phyloP scores from a whole-genome alignment of 176 grass and related monocot species.

The Raddia distichophylla region DNA sequence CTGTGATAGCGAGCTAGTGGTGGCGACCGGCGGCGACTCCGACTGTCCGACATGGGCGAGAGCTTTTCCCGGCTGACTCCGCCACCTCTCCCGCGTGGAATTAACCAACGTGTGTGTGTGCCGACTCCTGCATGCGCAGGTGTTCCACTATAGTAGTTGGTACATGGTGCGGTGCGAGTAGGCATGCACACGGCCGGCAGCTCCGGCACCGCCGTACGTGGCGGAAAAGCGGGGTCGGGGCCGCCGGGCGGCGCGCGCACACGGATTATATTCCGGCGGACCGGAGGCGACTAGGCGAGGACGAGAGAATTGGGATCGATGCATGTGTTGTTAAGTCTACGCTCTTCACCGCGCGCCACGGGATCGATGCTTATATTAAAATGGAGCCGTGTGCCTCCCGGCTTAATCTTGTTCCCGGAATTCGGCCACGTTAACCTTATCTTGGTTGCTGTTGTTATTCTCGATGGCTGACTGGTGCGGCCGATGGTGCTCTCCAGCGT shows the following conservation, averaged over 20 bases:
- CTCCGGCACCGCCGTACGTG: neutral
- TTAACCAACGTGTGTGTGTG: neutral
- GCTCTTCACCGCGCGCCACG: no score
- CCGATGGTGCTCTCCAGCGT: constrained; percentile 31
- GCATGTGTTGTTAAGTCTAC: neutral
- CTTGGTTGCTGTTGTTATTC: constrained; percentile 23
- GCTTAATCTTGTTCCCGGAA: constrained; percentile 36
- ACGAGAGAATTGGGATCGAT: neutral
- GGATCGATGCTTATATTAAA: constrained; percentile 15
- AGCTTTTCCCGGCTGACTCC: neutral
- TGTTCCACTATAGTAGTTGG: constrained; percentile 44
- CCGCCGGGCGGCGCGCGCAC: neutral
- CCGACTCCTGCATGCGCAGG: neutral
- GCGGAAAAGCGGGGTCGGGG: constrained; percentile 42
- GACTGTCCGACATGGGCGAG: neutral
- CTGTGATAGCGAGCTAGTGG: neutral
- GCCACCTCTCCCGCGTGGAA: constrained; percentile 29
- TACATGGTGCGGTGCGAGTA: constrained; percentile 11
- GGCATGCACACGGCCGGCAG: neutral
- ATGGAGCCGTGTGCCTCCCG: constrained; percentile 33
- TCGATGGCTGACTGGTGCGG: constrained; percentile 15
- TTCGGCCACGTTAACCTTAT: constrained; percentile 19
- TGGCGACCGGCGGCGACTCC: neutral
- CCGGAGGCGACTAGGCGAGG: no score
- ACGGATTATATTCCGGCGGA: constrained; percentile 27